Conservation (phyloP, 306 rosid genomes). For the Glycine soja region DNA sequence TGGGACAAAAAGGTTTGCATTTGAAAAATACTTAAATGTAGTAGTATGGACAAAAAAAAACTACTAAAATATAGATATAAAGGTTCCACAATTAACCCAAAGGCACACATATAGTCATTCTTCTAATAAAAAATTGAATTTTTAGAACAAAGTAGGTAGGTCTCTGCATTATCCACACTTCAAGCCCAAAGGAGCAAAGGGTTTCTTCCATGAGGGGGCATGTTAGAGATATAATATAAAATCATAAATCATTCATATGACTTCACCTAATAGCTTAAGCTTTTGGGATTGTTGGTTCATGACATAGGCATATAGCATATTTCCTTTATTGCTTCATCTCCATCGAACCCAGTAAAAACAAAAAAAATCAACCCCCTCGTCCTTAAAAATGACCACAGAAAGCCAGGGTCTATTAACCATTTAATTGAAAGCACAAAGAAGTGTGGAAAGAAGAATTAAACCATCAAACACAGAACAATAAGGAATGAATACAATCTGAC, state of each 20-base stretch:
- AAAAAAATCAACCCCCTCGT: background rate
- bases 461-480: too few species aligned
- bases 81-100: conserved; percentile 6
- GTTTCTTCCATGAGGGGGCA: background rate
- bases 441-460: too few species aligned
- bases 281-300: background rate
- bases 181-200: background rate
- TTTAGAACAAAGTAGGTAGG: background rate
- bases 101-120: background rate
- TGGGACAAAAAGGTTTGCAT: too few species aligned
- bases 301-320: background rate
- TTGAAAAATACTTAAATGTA: background rate
- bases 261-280: background rate
- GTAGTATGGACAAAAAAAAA: background rate
- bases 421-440: too few species aligned
- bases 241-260: background rate
- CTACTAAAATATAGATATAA: background rate
- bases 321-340: background rate
- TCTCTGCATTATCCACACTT: too few species aligned
- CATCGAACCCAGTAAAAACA: background rate
- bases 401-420: too few species aligned
- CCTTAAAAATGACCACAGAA: too few species aligned
- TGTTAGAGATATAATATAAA: background rate
- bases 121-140: background rate
- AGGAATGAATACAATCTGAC: too few species aligned